Evolutionary conservation across 2,329 filamentous ascomycete genomes (phyloP), one percentile per base, ranked within the genome.

Genomic region (Fusarium virguliforme): DNA sequence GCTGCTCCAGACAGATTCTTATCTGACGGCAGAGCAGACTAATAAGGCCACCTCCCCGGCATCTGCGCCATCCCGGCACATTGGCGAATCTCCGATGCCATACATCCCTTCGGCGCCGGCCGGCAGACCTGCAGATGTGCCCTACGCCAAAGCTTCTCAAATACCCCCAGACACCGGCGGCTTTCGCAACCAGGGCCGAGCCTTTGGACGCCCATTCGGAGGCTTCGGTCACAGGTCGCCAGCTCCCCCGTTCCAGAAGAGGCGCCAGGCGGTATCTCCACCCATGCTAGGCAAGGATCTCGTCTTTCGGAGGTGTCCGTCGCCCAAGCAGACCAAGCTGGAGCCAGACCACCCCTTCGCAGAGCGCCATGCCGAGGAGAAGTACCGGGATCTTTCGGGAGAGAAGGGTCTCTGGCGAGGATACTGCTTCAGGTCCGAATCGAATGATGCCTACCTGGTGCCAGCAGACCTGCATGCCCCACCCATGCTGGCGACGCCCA

Each of bases 261-360:
- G 85, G 76, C 86, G 86, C 64, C 81, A 87, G 71, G 84, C 84
- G 24, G 84, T 86, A 74, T 90, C 90, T 66, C 95, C 95, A 41
- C 95, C 95, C 9, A 97, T 98, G 94, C 88, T 97, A 10, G 95
- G 95, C 62, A 83, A 85, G 63, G 92, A 97, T 72, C 87, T 98
- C 60, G 85, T 86, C 28, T 97, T 98, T 79, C 93, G 94, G 35
- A 89, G 88, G 78, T 97, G 94, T 78, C 86, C 88, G 9, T 97
- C 95, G 28, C 95, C 95, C 6, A 91, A 95, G 79, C 89, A 91
- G 60, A 97, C 94, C 15, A 91, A 94, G 75, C 92, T 97, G 75
- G 94, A 97, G 77, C 90, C 92, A 1, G 91, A 93, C 62, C 92
- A 94, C 76, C 88, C 83, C 73, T 89, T 86, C 81, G 81, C 85